These are phyloP conservation scores for Daldinia grandis DNA, from an alignment of 495 filamentous ascomycete genomes.

Conservation along the genomic window DNA sequence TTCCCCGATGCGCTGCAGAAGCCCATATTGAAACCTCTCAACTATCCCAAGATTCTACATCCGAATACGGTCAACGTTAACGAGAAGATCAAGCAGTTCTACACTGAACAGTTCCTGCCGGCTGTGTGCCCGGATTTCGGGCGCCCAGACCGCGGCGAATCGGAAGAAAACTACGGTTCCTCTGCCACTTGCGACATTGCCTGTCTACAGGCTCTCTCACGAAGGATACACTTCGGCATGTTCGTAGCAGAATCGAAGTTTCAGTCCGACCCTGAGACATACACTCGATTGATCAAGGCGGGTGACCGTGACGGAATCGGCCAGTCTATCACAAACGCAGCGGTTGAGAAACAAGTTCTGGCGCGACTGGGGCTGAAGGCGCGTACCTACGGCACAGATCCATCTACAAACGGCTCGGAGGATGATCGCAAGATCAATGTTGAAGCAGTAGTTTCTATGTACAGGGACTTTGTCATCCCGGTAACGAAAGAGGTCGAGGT, in stretches of 20 bases:
- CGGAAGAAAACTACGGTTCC: slow-evolving; percentile 94
- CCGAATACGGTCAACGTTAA: slow-evolving; percentile 93
- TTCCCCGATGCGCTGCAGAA: slow-evolving; percentile 83
- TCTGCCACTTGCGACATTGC: slow-evolving; percentile 90
- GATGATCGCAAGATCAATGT: slow-evolving; percentile 79
- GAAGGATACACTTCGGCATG: slow-evolving; percentile 97
- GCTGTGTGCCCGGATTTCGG: slow-evolving; percentile 76
- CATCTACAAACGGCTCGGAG: slow-evolving; percentile 61
- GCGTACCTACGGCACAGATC: slow-evolving; percentile 93
- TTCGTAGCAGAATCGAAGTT: slow-evolving; percentile 99
- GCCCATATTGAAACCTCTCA: slow-evolving; percentile 84
- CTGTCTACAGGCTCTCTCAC: slow-evolving; percentile 88
- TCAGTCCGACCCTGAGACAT: slow-evolving; percentile 78
- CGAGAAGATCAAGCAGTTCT: slow-evolving; percentile 81
- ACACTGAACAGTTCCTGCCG: slow-evolving; percentile 84
- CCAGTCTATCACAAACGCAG: slow-evolving; percentile 86
- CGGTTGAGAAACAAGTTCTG: slow-evolving; percentile 91
- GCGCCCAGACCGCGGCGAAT: slow-evolving; percentile 80
- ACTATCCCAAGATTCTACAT: slow-evolving; percentile 93
- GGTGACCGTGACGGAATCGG: slow-evolving; percentile 83
- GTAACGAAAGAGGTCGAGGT: slow-evolving; percentile 97
- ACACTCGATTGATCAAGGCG: slow-evolving; percentile 79
- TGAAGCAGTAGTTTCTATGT: slow-evolving; percentile 93
- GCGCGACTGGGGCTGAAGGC: slow-evolving; percentile 90
- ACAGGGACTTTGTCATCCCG: slow-evolving; percentile 94